These are phyloP conservation scores for Berberis thunbergii DNA, from an alignment of 164 flowering plant species.

Conservation along the genomic window DNA sequence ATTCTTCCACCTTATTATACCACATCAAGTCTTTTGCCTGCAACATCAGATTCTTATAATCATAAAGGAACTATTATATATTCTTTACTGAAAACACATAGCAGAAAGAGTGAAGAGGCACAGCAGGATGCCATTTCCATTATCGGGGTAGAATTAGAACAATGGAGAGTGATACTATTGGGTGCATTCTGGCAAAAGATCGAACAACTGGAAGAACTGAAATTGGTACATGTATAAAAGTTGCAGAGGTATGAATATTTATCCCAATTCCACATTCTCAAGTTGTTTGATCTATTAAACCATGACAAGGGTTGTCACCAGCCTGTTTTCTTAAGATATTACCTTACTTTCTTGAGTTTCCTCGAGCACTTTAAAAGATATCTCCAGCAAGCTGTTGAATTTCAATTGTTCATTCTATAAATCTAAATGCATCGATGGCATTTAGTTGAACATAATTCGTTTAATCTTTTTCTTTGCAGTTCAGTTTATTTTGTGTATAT, in stretches of 20 bases:
- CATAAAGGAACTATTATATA: conserved; percentile 49
- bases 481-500: too few relatives aligned
- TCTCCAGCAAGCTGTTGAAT: too few relatives aligned
- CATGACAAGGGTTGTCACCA: too few relatives aligned
- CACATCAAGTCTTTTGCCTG: conserved; percentile 61
- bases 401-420: too few relatives aligned
- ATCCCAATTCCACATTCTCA: neutral
- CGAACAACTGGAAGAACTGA: conserved; percentile 54
- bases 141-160: conserved; percentile 64
- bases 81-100: conserved; percentile 43
- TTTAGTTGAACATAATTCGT: too few relatives aligned
- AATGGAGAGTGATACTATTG: conserved; percentile 44
- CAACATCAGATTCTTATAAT: conserved; percentile 37
- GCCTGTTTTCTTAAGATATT: too few relatives aligned
- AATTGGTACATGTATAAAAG: conserved; percentile 77
- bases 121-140: conserved; percentile 40
- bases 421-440: too few relatives aligned
- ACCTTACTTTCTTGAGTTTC: too few relatives aligned
- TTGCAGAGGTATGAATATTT: conserved; percentile 56
- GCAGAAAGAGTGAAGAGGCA: conserved; percentile 27
- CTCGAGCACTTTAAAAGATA: too few relatives aligned
- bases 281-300: too few relatives aligned
- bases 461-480: too few relatives aligned
- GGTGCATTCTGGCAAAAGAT: conserved; percentile 87
- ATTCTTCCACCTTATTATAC: conserved; percentile 80